phyloP scores from a whole-genome alignment of 2,329 filamentous ascomycete species.

The Pestalotiopsis sp. region DNA sequence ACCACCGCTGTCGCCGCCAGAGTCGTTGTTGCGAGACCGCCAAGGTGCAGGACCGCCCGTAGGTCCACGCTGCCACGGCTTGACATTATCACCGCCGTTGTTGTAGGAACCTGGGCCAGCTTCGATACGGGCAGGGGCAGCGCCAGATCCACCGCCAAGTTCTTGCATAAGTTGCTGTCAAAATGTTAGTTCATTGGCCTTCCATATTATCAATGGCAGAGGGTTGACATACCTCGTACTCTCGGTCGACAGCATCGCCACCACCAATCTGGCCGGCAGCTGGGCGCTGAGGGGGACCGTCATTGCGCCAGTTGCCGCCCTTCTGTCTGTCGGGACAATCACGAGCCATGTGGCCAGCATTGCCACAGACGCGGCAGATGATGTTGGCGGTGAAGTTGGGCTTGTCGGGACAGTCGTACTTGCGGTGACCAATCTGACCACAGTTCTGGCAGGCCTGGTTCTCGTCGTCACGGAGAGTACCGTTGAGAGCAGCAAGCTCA shows the following conservation, averaged over 20 bases:
- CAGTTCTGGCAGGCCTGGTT: slow-evolving; percentile 99
- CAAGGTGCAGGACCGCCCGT: slow-evolving; percentile 85
- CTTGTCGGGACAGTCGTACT: slow-evolving; percentile 97
- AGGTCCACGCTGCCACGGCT: slow-evolving; percentile 87
- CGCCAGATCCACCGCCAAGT: slow-evolving; percentile 74
- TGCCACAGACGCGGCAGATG: slow-evolving; percentile 97
- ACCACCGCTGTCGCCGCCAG: slow-evolving; percentile 42
- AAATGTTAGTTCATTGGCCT: slow-evolving; percentile 39
- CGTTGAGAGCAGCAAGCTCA: slow-evolving; percentile 96
- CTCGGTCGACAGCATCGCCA: slow-evolving; percentile 86
- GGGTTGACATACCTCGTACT: slow-evolving; percentile 79
- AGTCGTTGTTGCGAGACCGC: slow-evolving; percentile 60
- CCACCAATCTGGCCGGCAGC: slow-evolving; percentile 67
- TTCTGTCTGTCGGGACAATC: slow-evolving; percentile 95
- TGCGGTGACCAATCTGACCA: slow-evolving; percentile 97
- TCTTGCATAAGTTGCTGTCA: slow-evolving; percentile 93
- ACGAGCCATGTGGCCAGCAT: slow-evolving; percentile 96
- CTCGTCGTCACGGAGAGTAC: slow-evolving; percentile 97
- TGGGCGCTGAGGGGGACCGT: slow-evolving; percentile 53
- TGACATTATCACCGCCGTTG: slow-evolving; percentile 60
- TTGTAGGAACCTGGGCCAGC: slow-evolving; percentile 71
- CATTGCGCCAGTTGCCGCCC: slow-evolving; percentile 90
- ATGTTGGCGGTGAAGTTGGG: slow-evolving; percentile 99
- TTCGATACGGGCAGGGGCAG: slow-evolving; percentile 80
- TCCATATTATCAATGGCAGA: not conserved